phyloP scores from a whole-genome alignment of 1,139 yeast genomes.

The Blastobotrys malaysiensis region DNA sequence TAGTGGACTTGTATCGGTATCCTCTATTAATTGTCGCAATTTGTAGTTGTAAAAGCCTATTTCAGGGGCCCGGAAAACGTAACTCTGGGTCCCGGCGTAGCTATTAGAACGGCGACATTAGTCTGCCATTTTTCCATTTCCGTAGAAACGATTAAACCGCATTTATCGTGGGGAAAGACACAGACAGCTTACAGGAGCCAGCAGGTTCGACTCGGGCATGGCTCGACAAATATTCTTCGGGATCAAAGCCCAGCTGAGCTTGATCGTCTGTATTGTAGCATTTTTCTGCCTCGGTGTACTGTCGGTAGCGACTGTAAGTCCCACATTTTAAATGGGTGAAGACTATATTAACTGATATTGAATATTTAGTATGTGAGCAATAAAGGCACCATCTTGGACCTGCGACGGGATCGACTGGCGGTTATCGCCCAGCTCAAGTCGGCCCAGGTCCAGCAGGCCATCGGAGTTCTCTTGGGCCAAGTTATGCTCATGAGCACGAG shows the following conservation, averaged over 20 bases:
- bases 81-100: not conserved
- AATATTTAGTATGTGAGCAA: slow-evolving; percentile 42
- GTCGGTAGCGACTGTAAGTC: slow-evolving; percentile 59
- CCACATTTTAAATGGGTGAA: not conserved
- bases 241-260: slow-evolving; percentile 57
- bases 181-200: not conserved
- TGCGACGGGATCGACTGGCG: slow-evolving; percentile 65
- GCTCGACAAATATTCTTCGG: slow-evolving; percentile 19
- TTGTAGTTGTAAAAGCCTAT: not conserved
- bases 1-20: too few species aligned
- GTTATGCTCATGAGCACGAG: slow-evolving; percentile 30
- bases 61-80: not conserved
- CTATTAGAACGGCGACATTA: not conserved
- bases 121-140: not conserved
- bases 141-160: not conserved
- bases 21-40: too few species aligned
- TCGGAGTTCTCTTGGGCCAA: slow-evolving; percentile 61
- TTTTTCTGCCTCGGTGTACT: slow-evolving; percentile 62
- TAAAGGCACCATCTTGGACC: slow-evolving; percentile 52
- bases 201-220: slow-evolving; percentile 2
- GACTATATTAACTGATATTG: not conserved
- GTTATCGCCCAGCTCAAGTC: slow-evolving; percentile 79
- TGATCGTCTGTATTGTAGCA: slow-evolving; percentile 67
- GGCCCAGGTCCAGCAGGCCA: slow-evolving; percentile 67
- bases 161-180: not conserved